Evolutionary conservation across 176 grass and related monocot genomes (phyloP).

Genomic region (Cenchrus purpureus): DNA sequence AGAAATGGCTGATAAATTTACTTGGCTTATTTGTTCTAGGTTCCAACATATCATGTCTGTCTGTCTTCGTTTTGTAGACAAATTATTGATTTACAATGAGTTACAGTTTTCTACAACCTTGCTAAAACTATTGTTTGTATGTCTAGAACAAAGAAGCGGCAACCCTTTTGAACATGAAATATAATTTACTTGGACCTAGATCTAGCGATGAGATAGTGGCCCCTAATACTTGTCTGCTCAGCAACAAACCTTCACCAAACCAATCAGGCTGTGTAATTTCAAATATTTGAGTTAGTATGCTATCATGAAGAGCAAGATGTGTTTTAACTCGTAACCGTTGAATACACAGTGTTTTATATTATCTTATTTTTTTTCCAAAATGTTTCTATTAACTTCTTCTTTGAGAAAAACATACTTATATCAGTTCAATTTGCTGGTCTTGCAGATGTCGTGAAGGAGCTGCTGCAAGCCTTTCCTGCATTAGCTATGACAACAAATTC

Average conservation of each 20-base stretch:
- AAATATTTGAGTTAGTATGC: conserved; percentile 17
- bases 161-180: conserved; percentile 2
- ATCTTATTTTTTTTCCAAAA: background rate
- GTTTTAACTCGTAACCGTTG: background rate
- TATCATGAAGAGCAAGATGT: background rate
- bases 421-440: conserved; percentile 29
- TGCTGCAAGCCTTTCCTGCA: conserved; percentile 69
- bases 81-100: background rate
- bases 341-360: conserved; percentile 11
- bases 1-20: conserved; percentile 21
- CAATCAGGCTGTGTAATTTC: conserved; percentile 14
- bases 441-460: conserved; percentile 82
- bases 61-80: conserved; percentile 11
- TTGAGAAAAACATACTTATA: background rate
- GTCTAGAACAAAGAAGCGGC: background rate
- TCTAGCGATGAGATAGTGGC: background rate
- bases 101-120: conserved; percentile 18
- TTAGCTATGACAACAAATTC: conserved; percentile 96
- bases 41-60: conserved; percentile 18
- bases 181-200: background rate
- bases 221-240: conserved; percentile 21
- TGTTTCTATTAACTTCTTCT: background rate
- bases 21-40: conserved; percentile 15
- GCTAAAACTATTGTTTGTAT: conserved; percentile 8
- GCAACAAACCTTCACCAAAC: background rate